Base-by-base conservation (phyloP, 2,329 filamentous ascomycete genomes). In the Didymella pomorum region DNA sequence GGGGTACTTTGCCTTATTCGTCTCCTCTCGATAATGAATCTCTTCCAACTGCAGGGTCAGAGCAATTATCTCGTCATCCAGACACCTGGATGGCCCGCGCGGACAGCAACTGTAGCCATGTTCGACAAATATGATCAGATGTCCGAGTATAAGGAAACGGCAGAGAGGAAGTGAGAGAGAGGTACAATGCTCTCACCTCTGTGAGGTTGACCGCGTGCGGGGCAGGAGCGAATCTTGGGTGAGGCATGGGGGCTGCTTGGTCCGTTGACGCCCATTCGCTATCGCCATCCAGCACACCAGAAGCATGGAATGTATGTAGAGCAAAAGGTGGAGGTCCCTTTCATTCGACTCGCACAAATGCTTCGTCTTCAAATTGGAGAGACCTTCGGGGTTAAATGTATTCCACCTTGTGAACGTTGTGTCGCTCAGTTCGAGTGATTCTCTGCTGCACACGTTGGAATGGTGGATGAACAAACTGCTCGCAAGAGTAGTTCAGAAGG, bases 21-120 rank as follows among this genome's bases (percentile, higher is more conserved):
- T 9, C 14, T 62, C 31, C 12, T 33, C 31, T 5, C 31, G 31
- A n/a, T 33, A 33, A 14, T 48, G 49, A 12, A 72, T 26, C 42
- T 73, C 71, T 29, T 71, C 69, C 3, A 73, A 35, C 41, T 73
- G 71, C 6, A 73, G 54, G 3, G 61, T 29, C 21, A 71, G 49
- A n/a, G 71, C 71, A 8, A 54, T 41, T 9, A 71, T 37, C 41
- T 72, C 69, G 50, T 72, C 70, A 16, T 72, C 68, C 1, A 70
- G n/a, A n/a, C n/a, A n/a, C n/a, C n/a, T n/a, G n/a, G n/a, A n/a
- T n/a, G n/a, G n/a, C n/a, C n/a, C n/a, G 37, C n/a, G 4, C 20
- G 20, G 18, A 41, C 20, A 23, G 18, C 20, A 11, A 41, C 7
- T 6, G 37, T 41, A 14, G 37, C 20, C 37, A 41, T 41, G 9